Evolutionary conservation across 805 yeast genomes (phyloP).

Genomic region (Metschnikowia koreensis): DNA sequence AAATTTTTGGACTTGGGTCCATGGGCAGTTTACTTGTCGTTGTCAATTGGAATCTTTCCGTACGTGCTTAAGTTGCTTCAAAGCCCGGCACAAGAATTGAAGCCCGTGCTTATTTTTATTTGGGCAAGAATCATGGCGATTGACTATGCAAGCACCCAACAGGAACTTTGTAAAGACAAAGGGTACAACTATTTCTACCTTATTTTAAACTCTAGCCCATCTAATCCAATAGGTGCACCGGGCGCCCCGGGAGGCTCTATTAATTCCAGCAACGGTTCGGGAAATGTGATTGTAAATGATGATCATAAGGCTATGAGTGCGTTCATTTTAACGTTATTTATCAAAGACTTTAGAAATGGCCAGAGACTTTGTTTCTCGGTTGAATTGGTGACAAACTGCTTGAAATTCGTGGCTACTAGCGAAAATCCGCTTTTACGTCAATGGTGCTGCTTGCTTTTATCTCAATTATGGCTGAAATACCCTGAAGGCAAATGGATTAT

Average conservation of each 20-base stretch:
- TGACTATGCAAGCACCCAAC: constrained; percentile 85
- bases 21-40: constrained; percentile 92
- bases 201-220: constrained; percentile 54
- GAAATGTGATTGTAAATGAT: constrained; percentile 50
- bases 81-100: constrained; percentile 91
- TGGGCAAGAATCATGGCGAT: constrained; percentile 99
- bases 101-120: constrained; percentile 90
- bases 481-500: constrained; percentile 74
- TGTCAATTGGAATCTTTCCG: constrained; percentile 94
- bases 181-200: constrained; percentile 85
- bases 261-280: constrained; percentile 18
- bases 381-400: constrained; percentile 67
- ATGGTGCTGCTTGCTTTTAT: constrained; percentile 81
- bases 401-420: constrained; percentile 62
- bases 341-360: constrained; percentile 74
- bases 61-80: constrained; percentile 87
- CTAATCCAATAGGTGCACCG: constrained; percentile 30
- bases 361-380: constrained; percentile 76
- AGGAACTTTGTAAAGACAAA: constrained; percentile 85
- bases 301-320: constrained; percentile 97
- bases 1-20: constrained; percentile 92
- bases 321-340: constrained; percentile 80
- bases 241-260: constrained; percentile 30
- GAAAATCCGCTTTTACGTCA: constrained; percentile 87
- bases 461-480: constrained; percentile 71